Conservation (phyloP, 2,329 filamentous ascomycete species). For the Cadophora gregata region DNA sequence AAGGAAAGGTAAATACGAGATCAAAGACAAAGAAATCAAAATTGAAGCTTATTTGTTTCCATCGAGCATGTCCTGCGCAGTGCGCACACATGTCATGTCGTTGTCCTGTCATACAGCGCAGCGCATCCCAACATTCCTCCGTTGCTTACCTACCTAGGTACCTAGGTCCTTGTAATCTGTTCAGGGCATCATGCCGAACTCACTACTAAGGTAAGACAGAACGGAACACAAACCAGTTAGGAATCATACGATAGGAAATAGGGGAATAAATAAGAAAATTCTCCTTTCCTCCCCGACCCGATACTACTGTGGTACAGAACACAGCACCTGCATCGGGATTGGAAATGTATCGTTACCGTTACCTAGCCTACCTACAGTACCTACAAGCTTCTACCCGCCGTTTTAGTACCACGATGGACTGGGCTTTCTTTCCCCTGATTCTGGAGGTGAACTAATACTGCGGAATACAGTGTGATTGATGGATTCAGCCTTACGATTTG, state of each 20-base stretch:
- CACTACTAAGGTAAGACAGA: neutral
- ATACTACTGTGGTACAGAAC: slow-evolving; percentile 4
- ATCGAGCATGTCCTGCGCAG: too few species aligned
- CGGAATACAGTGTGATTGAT: neutral
- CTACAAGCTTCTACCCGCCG: neutral
- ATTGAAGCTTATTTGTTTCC: neutral
- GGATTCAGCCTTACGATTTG: slow-evolving; percentile 3
- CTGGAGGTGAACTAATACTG: neutral
- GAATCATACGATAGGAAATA: too few species aligned
- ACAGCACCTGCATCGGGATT: too few species aligned
- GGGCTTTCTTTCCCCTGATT: slow-evolving; percentile 4
- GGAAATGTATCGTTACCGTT: too few species aligned
- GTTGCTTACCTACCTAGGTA: too few species aligned
- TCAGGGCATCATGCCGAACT: neutral
- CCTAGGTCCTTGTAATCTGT: neutral
- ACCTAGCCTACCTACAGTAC: too few species aligned
- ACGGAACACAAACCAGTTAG: too few species aligned
- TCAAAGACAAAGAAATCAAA: too few species aligned
- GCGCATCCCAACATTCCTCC: neutral
- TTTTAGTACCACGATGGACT: neutral
- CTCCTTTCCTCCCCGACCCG: too few species aligned
- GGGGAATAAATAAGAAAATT: too few species aligned
- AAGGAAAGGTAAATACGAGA: neutral
- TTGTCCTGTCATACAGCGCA: neutral
- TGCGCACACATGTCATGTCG: too few species aligned